Conservation (phyloP, 495 filamentous ascomycete species). For the Aspergillus leporis region DNA sequence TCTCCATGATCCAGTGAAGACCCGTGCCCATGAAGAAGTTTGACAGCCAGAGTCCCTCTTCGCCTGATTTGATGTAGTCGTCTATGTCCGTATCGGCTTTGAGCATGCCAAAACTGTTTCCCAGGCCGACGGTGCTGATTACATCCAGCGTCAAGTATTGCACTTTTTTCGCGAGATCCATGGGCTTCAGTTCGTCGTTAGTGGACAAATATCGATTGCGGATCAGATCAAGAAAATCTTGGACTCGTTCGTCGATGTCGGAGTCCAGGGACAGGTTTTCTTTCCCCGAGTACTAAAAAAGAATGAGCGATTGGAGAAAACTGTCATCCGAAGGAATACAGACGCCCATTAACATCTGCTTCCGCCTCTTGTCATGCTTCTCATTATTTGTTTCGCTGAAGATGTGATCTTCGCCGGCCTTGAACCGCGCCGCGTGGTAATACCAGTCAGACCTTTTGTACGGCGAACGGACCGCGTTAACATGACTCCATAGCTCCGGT, state of each 20-base stretch:
- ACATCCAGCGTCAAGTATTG: neutral
- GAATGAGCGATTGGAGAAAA: neutral
- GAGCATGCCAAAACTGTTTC: neutral
- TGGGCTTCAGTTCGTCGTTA: neutral
- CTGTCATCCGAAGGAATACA: conserved; percentile 14
- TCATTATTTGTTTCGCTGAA: conserved; percentile 28
- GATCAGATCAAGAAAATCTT: conserved; percentile 28
- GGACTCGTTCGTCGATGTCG: conserved; percentile 31
- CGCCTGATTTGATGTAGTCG: neutral
- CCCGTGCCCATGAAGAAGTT: conserved; percentile 8
- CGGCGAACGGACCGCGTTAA: conserved; percentile 24
- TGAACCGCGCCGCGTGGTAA: conserved; percentile 22
- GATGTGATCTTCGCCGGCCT: conserved; percentile 25
- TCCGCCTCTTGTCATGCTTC: conserved; percentile 25
- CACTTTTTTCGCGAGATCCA: neutral
- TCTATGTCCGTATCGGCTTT: neutral
- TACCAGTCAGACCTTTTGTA: conserved; percentile 32
- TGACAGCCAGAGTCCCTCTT: neutral
- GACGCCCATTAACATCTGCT: conserved; percentile 31
- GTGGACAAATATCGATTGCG: conserved; percentile 31
- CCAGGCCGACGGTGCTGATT: neutral
- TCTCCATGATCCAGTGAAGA: conserved; percentile 26
- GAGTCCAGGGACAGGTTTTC: conserved; percentile 39
- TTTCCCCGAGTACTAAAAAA: conserved; percentile 36
- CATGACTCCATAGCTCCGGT: conserved; percentile 27